Evolutionary conservation across 352 stramenopile species (phyloP).

Genomic region (Plasmopara viticola): DNA sequence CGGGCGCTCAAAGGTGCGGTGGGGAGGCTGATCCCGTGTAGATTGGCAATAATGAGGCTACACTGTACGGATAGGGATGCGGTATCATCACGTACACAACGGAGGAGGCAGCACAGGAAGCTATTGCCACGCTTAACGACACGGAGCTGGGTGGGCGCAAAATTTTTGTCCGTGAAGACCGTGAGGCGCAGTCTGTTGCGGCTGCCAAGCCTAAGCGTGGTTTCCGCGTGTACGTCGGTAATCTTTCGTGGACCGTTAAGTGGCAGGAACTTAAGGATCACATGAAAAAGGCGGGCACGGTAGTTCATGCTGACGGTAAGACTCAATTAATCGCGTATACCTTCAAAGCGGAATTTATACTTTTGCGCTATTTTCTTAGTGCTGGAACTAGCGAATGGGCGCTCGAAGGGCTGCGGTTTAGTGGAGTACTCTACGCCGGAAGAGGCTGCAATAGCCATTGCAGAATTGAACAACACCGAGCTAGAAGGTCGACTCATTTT

Average conservation of each 20-base stretch:
- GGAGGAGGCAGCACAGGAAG: constrained; percentile 69
- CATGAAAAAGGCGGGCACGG: constrained; percentile 83
- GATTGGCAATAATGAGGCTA: constrained; percentile 5
- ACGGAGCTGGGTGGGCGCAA: constrained; percentile 87
- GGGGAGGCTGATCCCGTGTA: neutral
- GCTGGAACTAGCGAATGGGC: constrained; percentile 69
- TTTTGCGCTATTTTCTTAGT: constrained; percentile 30
- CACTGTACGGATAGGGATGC: constrained; percentile 63
- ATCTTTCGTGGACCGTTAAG: constrained; percentile 89
- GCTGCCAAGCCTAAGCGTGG: constrained; percentile 29
- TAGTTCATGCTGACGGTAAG: constrained; percentile 77
- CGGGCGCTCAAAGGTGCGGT: constrained; percentile 69
- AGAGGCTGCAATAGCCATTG: constrained; percentile 84
- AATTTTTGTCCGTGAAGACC: constrained; percentile 94
- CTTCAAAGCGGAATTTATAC: neutral
- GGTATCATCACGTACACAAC: constrained; percentile 91
- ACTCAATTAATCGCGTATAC: neutral
- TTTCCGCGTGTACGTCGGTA: constrained; percentile 83
- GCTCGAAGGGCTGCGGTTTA: constrained; percentile 87
- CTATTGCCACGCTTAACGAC: constrained; percentile 86
- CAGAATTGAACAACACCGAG: constrained; percentile 88
- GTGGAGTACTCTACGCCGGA: constrained; percentile 63
- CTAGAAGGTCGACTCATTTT: constrained; percentile 88
- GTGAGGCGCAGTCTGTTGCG: constrained; percentile 45
- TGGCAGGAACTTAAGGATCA: constrained; percentile 96